Conservation (phyloP, 495 filamentous ascomycete species). For the Tuber microsphaerosporum region DNA sequence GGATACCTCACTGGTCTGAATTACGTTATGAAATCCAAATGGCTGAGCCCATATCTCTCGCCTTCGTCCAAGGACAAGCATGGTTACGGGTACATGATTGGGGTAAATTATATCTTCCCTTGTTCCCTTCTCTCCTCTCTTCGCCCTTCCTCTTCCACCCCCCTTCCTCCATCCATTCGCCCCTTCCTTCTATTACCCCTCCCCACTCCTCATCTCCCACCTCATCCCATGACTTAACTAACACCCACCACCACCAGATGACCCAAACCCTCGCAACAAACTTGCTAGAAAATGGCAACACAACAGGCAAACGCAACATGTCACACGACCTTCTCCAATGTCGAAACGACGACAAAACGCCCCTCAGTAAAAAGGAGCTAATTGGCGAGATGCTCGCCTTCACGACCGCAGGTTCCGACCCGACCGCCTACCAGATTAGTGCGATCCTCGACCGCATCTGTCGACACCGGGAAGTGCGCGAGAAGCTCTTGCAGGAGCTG, state of each 20-base stretch:
- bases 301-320: background rate
- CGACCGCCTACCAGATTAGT: conserved; percentile 12
- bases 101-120: conserved; percentile 1
- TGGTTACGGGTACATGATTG: background rate
- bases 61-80: background rate
- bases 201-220: background rate
- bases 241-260: conserved; percentile 1
- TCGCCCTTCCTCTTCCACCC: background rate
- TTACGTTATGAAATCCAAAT: background rate
- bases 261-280: background rate
- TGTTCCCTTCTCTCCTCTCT: background rate
- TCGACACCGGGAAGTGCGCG: background rate
- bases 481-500: background rate
- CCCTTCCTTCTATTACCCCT: background rate
- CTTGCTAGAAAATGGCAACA: background rate
- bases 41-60: background rate
- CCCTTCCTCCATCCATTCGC: background rate
- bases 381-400: conserved; percentile 11
- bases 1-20: conserved; percentile 2
- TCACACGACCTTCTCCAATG: conserved; percentile 10
- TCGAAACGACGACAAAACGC: conserved; percentile 1
- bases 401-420: conserved; percentile 10
- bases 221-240: background rate
- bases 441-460: conserved; percentile 9
- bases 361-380: background rate